These are phyloP conservation scores for Leccinum subgranulosum DNA, from an alignment of 768 basidiomycete species.

Conservation along the genomic window DNA sequence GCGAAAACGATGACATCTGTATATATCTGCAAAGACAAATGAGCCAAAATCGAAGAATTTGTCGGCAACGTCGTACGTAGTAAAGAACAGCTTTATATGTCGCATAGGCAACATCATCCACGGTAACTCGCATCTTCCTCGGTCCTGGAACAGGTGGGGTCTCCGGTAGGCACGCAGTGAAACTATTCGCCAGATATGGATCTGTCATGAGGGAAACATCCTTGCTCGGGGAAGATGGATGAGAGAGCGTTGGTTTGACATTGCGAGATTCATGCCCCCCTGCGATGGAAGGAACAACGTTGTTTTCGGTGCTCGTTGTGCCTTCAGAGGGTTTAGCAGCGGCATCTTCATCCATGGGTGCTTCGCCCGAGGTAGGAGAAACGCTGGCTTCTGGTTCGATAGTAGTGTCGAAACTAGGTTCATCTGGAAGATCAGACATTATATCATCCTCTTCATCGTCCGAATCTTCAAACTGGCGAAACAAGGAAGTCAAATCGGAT, in stretches of 20 bases:
- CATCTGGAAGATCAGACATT: conserved; percentile 32
- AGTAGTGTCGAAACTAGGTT: conserved; percentile 29
- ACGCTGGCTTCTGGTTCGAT: conserved; percentile 18
- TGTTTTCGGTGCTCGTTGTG: background rate
- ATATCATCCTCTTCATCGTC: conserved; percentile 52
- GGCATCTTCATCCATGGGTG: conserved; percentile 6
- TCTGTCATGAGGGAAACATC: conserved; percentile 19
- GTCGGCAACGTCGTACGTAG: conserved; percentile 50
- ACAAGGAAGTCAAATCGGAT: conserved; percentile 45
- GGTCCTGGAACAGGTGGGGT: conserved; percentile 38
- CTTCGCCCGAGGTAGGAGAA: background rate
- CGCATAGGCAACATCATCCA: conserved; percentile 57
- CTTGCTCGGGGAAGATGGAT: conserved; percentile 38
- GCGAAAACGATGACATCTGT: conserved; percentile 84
- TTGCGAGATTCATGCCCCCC: conserved; percentile 25
- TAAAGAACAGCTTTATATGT: conserved; percentile 71
- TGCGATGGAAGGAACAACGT: background rate
- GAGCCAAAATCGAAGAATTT: conserved; percentile 1
- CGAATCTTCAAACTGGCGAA: conserved; percentile 44
- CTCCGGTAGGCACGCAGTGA: background rate
- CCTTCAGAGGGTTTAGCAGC: conserved; percentile 2
- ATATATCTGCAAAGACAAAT: conserved; percentile 54
- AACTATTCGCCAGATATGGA: background rate
- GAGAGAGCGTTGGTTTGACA: conserved; percentile 33
- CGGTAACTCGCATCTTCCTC: conserved; percentile 48